phyloP scores from a whole-genome alignment of 345 rosid species.

The Populus simonii region DNA sequence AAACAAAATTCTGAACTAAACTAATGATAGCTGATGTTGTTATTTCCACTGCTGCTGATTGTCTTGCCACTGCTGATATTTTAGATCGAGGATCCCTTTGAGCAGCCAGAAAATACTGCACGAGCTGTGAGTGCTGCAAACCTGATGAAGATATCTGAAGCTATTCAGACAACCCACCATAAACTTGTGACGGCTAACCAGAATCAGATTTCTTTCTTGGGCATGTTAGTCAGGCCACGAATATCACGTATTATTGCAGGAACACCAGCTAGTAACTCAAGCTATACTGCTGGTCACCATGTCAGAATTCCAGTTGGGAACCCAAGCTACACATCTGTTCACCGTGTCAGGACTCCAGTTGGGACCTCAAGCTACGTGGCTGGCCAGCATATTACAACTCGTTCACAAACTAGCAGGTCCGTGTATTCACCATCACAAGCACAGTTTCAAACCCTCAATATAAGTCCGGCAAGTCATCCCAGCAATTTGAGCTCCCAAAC shows the following conservation, averaged over 20 bases:
- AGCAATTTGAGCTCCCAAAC: conserved; percentile 4
- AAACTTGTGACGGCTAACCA: conserved; percentile 33
- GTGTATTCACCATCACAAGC: conserved; percentile 19
- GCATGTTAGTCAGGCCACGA: conserved; percentile 39
- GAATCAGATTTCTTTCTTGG: conserved; percentile 30
- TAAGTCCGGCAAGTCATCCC: conserved; percentile 4
- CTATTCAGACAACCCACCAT: conserved; percentile 40
- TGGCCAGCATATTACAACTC: conserved; percentile 1
- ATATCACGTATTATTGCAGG: conserved; percentile 23
- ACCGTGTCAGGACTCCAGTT: conserved; percentile 18
- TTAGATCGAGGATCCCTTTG: conserved; percentile 91
- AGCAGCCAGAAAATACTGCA: conserved; percentile 80
- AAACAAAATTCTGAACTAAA: neutral
- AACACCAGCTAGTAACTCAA: conserved; percentile 19
- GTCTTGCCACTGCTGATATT: neutral
- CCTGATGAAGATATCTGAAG: conserved; percentile 53
- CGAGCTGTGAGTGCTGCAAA: conserved; percentile 55
- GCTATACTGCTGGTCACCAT: conserved; percentile 13
- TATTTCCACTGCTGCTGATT: conserved; percentile 5
- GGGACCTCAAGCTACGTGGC: conserved; percentile 13
- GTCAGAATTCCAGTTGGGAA: conserved; percentile 18
- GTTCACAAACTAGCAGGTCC: conserved; percentile 19
- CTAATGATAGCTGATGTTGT: neutral
- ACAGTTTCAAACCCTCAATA: conserved; percentile 23
- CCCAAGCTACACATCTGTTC: neutral